Evolutionary conservation across 306 rosid genomes (phyloP), one percentile per base, ranked within the genome.

Genomic region (Hippophae rhamnoides): DNA sequence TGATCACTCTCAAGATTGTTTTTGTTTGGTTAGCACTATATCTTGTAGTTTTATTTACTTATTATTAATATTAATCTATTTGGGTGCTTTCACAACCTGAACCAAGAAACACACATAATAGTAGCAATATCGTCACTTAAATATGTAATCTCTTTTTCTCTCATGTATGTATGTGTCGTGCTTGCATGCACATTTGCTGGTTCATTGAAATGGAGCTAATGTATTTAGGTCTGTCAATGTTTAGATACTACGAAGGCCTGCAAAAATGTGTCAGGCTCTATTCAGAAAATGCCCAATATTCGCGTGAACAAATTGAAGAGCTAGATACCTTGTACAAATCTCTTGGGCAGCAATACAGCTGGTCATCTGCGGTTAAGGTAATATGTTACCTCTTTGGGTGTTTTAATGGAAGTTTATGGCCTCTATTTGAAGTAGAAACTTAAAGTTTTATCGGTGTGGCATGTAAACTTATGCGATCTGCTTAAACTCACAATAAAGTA

Each of bases 281-380:
- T 73, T 78, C 81, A 58, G 82, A 85, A 74, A 76, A 81, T 64
- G 86, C 74, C 47, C 83, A 71, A 61, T 86, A 76, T 78, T 75
- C 90, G 54, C 63, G 73, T 57, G 88, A 83, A 62, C 90, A 88
- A 71, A 84, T 86, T 47, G 90, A 80, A 31, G 76, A 26, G 75
- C 77, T 92, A 67, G 88, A 84, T 73, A 75, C 64, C 41, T 77
- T 92, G 78, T 92, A 88, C 85, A 79, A 73, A 73, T 74, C 89
- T 47, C 84, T 92, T 53, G 74, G 57, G 56, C 82, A 76, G 70
- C 94, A 88, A 68, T 84, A 82, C 79, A 86, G 73, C 69, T 82
- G 94, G 96, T 92, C 99, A 54, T 88, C 96, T 69, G 90, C 99
- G 68, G 96, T 82, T 41, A 92, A 88, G 96, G 99, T 92, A 72